A percentile compares a stretch with the other conserved stretches of the same genome.
Conservation (phyloP, 176 grass and related monocot species). For the Ensete ventricosum region DNA sequence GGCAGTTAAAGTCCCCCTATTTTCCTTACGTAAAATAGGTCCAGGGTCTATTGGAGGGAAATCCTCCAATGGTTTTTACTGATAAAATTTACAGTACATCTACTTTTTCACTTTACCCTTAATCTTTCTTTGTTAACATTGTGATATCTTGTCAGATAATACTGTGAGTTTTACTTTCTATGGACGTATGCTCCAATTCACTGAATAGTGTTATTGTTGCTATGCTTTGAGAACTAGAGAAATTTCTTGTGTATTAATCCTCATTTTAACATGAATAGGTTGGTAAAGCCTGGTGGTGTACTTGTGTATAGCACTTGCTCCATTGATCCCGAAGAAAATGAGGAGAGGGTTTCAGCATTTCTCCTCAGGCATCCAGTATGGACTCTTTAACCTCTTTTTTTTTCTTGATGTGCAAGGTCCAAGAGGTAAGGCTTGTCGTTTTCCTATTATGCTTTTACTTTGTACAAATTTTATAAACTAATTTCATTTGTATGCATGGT, state of each 20-base stretch:
- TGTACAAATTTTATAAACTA: too few relatives aligned
- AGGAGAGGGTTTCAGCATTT: slow-evolving; percentile 66
- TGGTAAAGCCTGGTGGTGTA: slow-evolving; percentile 83
- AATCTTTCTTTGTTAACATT: too few relatives aligned
- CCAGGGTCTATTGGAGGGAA: background rate
- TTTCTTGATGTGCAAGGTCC: too few relatives aligned
- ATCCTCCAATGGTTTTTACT: background rate
- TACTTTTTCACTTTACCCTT: too few relatives aligned
- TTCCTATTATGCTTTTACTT: too few relatives aligned
- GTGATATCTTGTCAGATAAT: too few relatives aligned
- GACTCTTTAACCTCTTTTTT: background rate
- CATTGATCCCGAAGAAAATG: slow-evolving; percentile 84
- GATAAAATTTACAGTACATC: too few relatives aligned
- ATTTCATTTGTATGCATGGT: too few relatives aligned
- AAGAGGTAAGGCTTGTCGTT: too few relatives aligned
- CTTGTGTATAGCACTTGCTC: slow-evolving; percentile 93
- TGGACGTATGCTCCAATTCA: background rate
- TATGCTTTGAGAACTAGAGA: background rate
- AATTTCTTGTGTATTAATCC: background rate
- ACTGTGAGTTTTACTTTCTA: too few relatives aligned
- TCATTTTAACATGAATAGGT: slow-evolving; percentile 29
- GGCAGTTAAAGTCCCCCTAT: background rate
- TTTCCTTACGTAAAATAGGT: background rate
- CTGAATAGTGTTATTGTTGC: background rate
- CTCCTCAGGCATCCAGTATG: slow-evolving; percentile 63